Percentiles rank a stretch among this genome's conserved stretches.
phyloP scores from a whole-genome alignment of 495 filamentous ascomycete genomes.

The Aspergillus leporis region DNA sequence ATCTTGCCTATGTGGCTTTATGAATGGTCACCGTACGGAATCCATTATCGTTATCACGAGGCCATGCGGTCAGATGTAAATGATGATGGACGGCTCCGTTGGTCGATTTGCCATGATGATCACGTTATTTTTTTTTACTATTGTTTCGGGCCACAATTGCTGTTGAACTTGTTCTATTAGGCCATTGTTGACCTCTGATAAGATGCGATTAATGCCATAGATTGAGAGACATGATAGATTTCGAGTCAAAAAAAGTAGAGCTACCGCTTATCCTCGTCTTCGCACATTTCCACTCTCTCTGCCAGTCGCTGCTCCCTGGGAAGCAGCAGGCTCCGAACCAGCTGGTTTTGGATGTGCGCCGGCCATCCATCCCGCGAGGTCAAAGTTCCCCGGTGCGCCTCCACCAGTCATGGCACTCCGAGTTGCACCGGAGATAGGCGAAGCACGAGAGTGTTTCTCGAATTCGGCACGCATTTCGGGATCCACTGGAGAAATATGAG shows the following conservation, averaged over 20 bases:
- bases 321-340: slow-evolving; percentile 21
- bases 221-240: neutral
- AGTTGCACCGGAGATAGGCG: slow-evolving; percentile 55
- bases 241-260: neutral
- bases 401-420: slow-evolving; percentile 41
- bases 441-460: slow-evolving; percentile 81
- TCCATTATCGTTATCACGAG: neutral
- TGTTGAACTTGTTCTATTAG: neutral
- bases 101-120: neutral
- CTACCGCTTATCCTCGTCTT: slow-evolving; percentile 31
- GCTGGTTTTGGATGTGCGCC: slow-evolving; percentile 34
- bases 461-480: slow-evolving; percentile 90
- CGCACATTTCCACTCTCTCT: slow-evolving; percentile 37
- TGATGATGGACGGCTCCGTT: neutral
- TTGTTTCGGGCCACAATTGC: neutral
- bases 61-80: neutral
- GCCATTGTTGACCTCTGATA: neutral
- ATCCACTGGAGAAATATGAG: slow-evolving; percentile 66
- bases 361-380: slow-evolving; percentile 84
- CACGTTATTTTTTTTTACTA: neutral
- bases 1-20: neutral
- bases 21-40: neutral
- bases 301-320: slow-evolving; percentile 34
- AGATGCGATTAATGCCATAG: neutral
- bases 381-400: slow-evolving; percentile 62